Conservation (phyloP, 2,329 filamentous ascomycete genomes). For the Pseudogymnoascus verrucosus region DNA sequence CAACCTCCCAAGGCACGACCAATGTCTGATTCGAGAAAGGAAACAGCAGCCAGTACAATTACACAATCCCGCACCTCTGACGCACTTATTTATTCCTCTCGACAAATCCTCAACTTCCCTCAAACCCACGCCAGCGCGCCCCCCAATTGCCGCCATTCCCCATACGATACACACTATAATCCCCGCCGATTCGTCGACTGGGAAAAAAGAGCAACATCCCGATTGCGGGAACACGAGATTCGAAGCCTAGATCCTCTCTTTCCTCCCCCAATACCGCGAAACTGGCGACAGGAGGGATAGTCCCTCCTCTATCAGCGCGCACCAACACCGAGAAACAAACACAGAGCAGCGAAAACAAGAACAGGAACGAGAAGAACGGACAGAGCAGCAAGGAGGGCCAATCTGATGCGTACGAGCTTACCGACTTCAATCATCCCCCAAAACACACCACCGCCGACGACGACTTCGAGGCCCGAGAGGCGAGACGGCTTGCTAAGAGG, state of each 20-base stretch:
- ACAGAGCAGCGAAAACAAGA: neutral
- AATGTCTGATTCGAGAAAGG: slow-evolving; percentile 2
- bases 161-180: neutral
- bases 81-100: neutral
- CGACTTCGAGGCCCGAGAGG: slow-evolving; percentile 1
- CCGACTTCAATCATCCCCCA: neutral
- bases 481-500: slow-evolving; percentile 34
- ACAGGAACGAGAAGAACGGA: neutral
- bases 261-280: neutral
- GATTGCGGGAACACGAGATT: neutral
- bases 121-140: too few relatives aligned
- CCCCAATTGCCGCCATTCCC: neutral
- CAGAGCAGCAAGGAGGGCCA: neutral
- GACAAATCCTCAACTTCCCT: neutral
- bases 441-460: neutral
- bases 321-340: neutral
- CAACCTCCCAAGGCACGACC: slow-evolving; percentile 1
- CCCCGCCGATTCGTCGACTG: neutral
- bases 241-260: neutral
- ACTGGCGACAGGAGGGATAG: slow-evolving; percentile 7
- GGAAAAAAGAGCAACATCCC: neutral
- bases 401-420: slow-evolving; percentile 5
- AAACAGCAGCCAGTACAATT: neutral
- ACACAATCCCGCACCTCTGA: neutral
- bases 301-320: slow-evolving; percentile 3